phyloP scores from a whole-genome alignment of 164 flowering plant species.

The Annona squamosa region DNA sequence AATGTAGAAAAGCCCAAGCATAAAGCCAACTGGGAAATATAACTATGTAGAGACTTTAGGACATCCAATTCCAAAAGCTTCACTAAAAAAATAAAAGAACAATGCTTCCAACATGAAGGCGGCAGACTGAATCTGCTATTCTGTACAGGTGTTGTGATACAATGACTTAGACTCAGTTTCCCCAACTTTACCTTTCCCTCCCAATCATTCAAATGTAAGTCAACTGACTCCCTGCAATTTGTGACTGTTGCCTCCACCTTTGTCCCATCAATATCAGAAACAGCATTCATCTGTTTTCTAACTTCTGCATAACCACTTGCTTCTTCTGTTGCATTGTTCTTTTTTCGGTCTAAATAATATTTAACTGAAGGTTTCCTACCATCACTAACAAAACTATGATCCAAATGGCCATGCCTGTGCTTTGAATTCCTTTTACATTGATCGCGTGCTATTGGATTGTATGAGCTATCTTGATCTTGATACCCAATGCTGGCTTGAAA shows the following conservation, averaged over 20 bases:
- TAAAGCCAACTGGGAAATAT: constrained; percentile 7
- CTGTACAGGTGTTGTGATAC: constrained; percentile 29
- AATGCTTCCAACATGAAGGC: constrained; percentile 18
- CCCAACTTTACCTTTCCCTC: constrained; percentile 61
- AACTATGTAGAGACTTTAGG: constrained; percentile 1
- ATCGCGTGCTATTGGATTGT: constrained; percentile 19
- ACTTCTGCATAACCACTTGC: constrained; percentile 8
- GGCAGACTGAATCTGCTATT: constrained; percentile 10
- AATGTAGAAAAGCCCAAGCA: constrained; percentile 3
- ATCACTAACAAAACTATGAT: constrained; percentile 14
- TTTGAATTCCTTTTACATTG: constrained; percentile 19
- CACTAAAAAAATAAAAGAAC: constrained; percentile 16
- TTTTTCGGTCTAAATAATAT: constrained; percentile 8
- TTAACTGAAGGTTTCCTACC: constrained; percentile 16
- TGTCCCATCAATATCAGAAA: constrained; percentile 16
- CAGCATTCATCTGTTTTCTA: constrained; percentile 12
- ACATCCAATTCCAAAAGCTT: constrained; percentile 19
- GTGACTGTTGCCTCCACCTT: constrained; percentile 21
- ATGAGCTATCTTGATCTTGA: constrained; percentile 16
- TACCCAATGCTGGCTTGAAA: constrained; percentile 18
- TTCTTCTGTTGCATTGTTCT: constrained; percentile 17
- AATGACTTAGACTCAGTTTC: constrained; percentile 27
- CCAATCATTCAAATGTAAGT: constrained; percentile 34
- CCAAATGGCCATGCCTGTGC: constrained; percentile 17
- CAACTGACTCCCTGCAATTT: constrained; percentile 39